Conservation (phyloP, 176 grass and related monocot species). For the Zoysia japonica region DNA sequence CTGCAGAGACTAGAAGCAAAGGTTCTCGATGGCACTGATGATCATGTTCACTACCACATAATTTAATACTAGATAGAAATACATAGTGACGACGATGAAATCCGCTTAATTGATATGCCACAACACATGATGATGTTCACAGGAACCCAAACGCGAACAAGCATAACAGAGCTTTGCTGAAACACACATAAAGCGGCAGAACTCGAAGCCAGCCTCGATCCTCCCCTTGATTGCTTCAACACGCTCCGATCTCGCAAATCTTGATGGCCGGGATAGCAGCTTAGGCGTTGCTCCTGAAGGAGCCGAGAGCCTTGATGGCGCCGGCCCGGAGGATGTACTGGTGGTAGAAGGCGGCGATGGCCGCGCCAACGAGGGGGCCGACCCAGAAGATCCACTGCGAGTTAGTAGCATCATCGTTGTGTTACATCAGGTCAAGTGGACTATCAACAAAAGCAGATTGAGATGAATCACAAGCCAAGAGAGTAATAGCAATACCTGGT, state of each 20-base stretch:
- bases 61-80: slow-evolving; percentile 14
- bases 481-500: slow-evolving; percentile 46
- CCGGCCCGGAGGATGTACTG: slow-evolving; percentile 70
- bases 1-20: not conserved
- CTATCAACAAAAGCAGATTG: no score
- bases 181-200: slow-evolving; percentile 28
- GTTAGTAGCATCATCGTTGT: no score
- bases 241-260: not conserved
- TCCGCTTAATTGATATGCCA: slow-evolving; percentile 7
- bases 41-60: slow-evolving; percentile 12
- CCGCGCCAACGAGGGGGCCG: slow-evolving; percentile 45
- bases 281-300: slow-evolving; percentile 69
- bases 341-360: slow-evolving; percentile 60
- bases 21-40: not conserved
- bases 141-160: slow-evolving; percentile 21
- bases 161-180: slow-evolving; percentile 12
- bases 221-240: slow-evolving; percentile 9
- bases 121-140: slow-evolving; percentile 3
- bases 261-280: no score
- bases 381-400: slow-evolving; percentile 76
- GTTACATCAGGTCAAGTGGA: not conserved
- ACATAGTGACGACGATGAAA: not conserved
- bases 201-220: not conserved
- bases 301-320: slow-evolving; percentile 65
- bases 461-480: accelerated